Percentiles rank a stretch among this genome's conserved stretches.
Evolutionary conservation across 805 yeast genomes (phyloP).

Genomic region (Starmerella apis): DNA sequence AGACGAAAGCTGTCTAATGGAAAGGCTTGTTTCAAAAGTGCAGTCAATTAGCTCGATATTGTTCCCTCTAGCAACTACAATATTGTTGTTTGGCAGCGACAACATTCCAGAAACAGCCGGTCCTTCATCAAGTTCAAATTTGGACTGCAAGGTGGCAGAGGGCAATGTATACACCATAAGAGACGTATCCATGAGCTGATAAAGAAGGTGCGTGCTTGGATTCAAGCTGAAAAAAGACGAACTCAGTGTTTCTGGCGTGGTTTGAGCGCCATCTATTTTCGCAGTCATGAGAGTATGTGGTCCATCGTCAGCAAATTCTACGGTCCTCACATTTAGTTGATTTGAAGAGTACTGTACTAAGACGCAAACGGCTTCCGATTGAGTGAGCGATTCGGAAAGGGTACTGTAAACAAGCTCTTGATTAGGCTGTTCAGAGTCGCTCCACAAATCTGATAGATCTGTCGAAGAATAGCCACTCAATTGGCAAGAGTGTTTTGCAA

Average conservation of each 20-base stretch:
- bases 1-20: conserved; percentile 8
- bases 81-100: conserved; percentile 21
- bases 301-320: not conserved
- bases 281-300: not conserved
- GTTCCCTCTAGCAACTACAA: conserved; percentile 11
- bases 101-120: conserved; percentile 9
- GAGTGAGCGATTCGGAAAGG: not conserved
- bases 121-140: conserved; percentile 14
- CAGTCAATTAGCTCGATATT: conserved; percentile 21
- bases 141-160: not conserved
- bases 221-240: conserved; percentile 7
- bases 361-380: not conserved
- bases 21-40: conserved; percentile 16
- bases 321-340: not conserved
- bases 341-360: not conserved
- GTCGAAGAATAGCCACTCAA: not conserved
- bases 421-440: not conserved
- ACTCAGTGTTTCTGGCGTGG: not conserved
- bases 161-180: conserved; percentile 10
- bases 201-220: conserved; percentile 10
- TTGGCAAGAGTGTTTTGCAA: not conserved
- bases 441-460: not conserved
- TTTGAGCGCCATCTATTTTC: not conserved
- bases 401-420: not conserved
- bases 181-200: not conserved